Percentiles rank a stretch among this genome's conserved stretches.
Conservation (phyloP, 805 yeast genomes). For the Candida railenensis region DNA sequence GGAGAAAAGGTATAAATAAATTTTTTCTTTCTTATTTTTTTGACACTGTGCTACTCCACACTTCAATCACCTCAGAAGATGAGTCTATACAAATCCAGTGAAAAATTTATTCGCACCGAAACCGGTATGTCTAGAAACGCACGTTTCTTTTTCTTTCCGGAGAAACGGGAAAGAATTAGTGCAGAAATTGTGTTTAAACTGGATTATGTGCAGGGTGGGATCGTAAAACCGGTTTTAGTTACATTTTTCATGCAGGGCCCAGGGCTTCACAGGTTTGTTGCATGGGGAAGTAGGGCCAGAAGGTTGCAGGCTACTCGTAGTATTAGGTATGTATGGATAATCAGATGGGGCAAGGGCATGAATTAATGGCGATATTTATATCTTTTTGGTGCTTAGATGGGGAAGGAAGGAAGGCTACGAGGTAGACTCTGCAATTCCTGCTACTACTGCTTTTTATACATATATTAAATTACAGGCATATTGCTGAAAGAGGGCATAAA, state of each 20-base stretch:
- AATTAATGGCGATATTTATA: too few species aligned
- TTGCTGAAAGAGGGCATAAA: too few species aligned
- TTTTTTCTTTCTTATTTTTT: neutral
- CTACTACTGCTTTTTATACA: too few species aligned
- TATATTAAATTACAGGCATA: too few species aligned
- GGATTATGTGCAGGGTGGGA: neutral
- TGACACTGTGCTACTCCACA: neutral
- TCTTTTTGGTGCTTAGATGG: too few species aligned
- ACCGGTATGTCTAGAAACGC: neutral
- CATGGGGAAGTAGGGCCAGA: too few species aligned
- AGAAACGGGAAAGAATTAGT: neutral
- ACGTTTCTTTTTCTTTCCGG: constrained; percentile 1
- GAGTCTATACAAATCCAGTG: neutral
- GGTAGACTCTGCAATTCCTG: too few species aligned
- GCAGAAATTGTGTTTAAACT: neutral
- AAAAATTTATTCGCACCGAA: neutral
- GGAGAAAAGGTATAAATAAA: too few species aligned
- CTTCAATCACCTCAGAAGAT: neutral
- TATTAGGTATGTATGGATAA: too few species aligned
- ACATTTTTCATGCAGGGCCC: neutral
- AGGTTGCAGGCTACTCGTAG: too few species aligned
- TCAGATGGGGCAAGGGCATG: too few species aligned
- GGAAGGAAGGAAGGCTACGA: too few species aligned
- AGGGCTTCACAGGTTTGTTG: neutral
- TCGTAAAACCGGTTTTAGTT: neutral